Evolutionary conservation across 805 yeast genomes (phyloP).

Genomic region (Candida hispaniensis): DNA sequence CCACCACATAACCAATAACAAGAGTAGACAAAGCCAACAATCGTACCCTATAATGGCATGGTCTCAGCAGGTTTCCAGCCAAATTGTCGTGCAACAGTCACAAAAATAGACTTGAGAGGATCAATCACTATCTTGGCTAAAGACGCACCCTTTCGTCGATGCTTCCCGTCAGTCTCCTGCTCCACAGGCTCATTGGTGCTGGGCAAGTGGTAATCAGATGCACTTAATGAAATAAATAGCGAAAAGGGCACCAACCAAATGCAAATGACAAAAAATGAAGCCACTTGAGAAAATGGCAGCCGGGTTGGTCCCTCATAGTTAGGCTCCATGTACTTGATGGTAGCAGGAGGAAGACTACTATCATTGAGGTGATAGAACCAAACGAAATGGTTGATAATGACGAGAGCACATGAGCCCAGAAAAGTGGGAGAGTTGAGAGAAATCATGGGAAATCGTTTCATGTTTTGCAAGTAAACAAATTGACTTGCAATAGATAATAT

Average conservation of each 20-base stretch:
- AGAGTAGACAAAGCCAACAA: no score
- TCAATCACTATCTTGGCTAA: constrained; percentile 13
- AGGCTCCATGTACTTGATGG: constrained; percentile 34
- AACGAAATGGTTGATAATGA: constrained; percentile 66
- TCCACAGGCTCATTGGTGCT: constrained; percentile 22
- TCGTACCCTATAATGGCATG: no score
- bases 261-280: constrained; percentile 89
- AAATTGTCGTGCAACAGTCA: constrained; percentile 4
- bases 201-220: constrained; percentile 83
- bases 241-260: constrained; percentile 94
- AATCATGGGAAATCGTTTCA: constrained; percentile 75
- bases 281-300: constrained; percentile 78
- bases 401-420: constrained; percentile 58
- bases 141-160: constrained; percentile 11
- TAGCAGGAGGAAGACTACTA: constrained; percentile 47
- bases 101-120: constrained; percentile 4
- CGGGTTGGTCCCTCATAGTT: constrained; percentile 54
- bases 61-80: constrained; percentile 9
- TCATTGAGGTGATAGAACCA: constrained; percentile 87
- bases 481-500: constrained; percentile 62
- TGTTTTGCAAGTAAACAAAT: constrained; percentile 62
- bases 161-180: constrained; percentile 3
- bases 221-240: constrained; percentile 80
- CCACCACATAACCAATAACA: no score
- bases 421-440: constrained; percentile 62